These are phyloP conservation scores for Ganoderma lucidum DNA, from an alignment of 1,284 basidiomycete species.

Conservation along the genomic window DNA sequence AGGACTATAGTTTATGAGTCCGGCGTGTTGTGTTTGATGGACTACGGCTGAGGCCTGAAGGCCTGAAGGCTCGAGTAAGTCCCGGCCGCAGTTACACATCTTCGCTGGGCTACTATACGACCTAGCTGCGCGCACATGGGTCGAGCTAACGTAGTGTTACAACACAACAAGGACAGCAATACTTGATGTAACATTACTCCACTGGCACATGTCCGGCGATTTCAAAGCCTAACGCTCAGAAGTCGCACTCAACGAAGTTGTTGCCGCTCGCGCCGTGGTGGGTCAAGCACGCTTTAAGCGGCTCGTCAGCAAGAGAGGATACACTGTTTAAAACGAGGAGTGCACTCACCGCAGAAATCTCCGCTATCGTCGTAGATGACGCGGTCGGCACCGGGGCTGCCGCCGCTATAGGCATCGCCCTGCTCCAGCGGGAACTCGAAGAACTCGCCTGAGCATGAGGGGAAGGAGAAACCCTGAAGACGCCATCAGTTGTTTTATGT, in stretches of 20 bases:
- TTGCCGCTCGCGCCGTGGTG: constrained; percentile 47
- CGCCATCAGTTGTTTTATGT: not conserved
- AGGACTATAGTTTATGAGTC: no score
- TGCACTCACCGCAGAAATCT: constrained; percentile 45
- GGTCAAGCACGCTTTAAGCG: constrained; percentile 45
- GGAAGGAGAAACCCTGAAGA: constrained; percentile 40
- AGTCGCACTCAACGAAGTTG: constrained; percentile 45
- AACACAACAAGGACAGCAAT: not conserved
- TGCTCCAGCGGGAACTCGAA: constrained; percentile 46
- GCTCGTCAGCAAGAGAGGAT: not conserved
- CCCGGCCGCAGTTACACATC: not conserved
- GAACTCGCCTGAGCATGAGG: constrained; percentile 41
- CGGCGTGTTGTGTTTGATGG: no score
- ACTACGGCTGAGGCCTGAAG: no score
- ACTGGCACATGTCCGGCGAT: no score
- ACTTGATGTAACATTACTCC: not conserved
- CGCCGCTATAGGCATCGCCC: constrained; percentile 43
- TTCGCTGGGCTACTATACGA: not conserved
- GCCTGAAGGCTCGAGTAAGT: not conserved
- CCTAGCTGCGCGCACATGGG: not conserved
- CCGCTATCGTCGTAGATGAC: constrained; percentile 47
- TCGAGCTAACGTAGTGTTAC: not conserved
- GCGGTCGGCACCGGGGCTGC: constrained; percentile 48
- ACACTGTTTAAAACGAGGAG: not conserved
- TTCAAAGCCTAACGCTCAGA: constrained; percentile 27